Base-by-base conservation (phyloP, 2,329 filamentous ascomycete species). In the Cladosporium halotolerans region DNA sequence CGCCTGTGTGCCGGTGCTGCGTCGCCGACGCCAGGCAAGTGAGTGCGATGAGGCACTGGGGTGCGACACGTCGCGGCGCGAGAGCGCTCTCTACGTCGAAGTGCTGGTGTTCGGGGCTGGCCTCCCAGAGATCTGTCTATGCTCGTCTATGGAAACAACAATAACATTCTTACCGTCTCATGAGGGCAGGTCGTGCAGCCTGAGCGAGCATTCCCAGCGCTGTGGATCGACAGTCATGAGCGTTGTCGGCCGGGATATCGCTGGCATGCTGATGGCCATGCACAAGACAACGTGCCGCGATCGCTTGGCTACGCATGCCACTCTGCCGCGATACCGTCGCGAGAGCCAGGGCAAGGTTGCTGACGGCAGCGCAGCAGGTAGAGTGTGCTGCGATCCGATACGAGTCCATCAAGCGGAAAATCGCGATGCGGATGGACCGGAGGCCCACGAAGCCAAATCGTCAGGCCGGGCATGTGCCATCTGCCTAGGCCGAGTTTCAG, bases 211-310 rank as follows among this genome's bases (percentile, higher is more conserved):
- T 16, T 50, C 47, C 48, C 48, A 51, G 48, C 40, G 41, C 39
- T 44, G 36, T 44, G 40, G 48, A 38, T 43, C 32, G 48, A 51
- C 38, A 36, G 48, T 28, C 40, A 23, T 16, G 16, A 16, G 48
- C 31, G 48, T 51, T 51, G 48, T 40, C 32, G 44, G 40, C 48
- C 48, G 40, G 44, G 40, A 51, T 51, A 51, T 51, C 40, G 32
- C 48, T 44, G 40, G 48, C 48, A 44, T 43, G 48, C 38, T 51
- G 48, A 43, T 51, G 44, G 48, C 48, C 33, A 51, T 51, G 48
- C 48, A 43, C 39, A 38, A 51, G 31, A 51, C 48, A 51, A 51
- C 48, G 31, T 51, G 40, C 48, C 48, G 48, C 48, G 42, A 10
- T 51, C 48, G 40, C 48, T 51, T 44, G 40, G 48, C 40, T 31